phyloP scores from a whole-genome alignment of 495 filamentous ascomycete species.

The Letharia columbiana region DNA sequence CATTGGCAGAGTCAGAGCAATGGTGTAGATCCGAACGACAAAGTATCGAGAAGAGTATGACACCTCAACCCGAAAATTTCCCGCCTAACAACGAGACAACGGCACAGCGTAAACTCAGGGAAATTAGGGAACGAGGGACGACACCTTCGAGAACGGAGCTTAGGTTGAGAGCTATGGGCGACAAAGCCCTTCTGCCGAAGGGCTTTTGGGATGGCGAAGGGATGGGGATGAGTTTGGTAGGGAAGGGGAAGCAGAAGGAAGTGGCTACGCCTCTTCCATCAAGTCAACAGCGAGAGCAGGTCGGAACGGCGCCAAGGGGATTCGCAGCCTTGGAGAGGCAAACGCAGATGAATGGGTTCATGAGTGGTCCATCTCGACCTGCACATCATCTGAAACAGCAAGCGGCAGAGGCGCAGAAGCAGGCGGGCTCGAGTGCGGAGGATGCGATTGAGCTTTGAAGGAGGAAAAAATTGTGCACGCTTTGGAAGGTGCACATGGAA shows the following conservation, averaged over 20 bases:
- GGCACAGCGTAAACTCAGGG: conserved; percentile 13
- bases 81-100: conserved; percentile 14
- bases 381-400: background rate
- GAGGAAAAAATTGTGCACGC: background rate
- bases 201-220: conserved; percentile 16
- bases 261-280: background rate
- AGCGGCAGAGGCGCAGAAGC: background rate
- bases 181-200: conserved; percentile 17
- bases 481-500: background rate
- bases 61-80: conserved; percentile 10
- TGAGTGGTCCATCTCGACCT: background rate
- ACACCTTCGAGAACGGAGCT: conserved; percentile 25
- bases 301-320: conserved; percentile 9
- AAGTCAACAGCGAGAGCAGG: background rate
- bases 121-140: conserved; percentile 15
- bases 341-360: background rate
- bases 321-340: conserved; percentile 15
- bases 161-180: conserved; percentile 18
- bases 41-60: conserved; percentile 19
- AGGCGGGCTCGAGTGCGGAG: conserved; percentile 19
- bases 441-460: conserved; percentile 23
- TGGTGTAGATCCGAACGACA: conserved; percentile 25
- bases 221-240: background rate
- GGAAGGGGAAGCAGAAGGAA: background rate
- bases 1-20: conserved; percentile 22